Evolutionary conservation across 805 yeast species (phyloP).

Genomic region (Wickerhamomyces sydowiorum): DNA sequence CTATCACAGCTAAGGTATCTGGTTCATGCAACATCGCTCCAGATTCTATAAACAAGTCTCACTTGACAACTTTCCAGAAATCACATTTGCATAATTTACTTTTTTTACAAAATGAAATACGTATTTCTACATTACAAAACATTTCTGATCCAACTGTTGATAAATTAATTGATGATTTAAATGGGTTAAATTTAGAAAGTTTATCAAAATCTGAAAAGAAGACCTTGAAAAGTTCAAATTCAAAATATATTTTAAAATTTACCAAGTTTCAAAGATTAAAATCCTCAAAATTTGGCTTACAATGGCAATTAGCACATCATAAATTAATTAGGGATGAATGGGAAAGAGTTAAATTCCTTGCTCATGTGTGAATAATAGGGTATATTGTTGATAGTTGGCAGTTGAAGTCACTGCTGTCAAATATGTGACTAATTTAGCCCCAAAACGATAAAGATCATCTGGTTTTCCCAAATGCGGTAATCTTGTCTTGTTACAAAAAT

Average conservation of each 20-base stretch:
- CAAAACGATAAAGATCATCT: background rate
- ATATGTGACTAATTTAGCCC: background rate
- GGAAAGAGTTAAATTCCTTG: constrained; percentile 6
- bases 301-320: constrained; percentile 4
- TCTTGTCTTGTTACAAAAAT: background rate
- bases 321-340: constrained; percentile 3
- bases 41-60: no score
- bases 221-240: background rate
- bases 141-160: background rate
- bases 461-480: background rate
- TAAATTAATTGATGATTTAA: background rate
- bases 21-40: no score
- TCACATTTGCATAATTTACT: background rate
- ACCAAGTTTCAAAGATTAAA: background rate
- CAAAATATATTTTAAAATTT: background rate
- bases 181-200: background rate
- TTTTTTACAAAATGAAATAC: background rate
- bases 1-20: background rate
- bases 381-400: no score
- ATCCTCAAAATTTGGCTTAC: constrained; percentile 7
- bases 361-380: background rate
- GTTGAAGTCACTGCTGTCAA: background rate
- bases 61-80: background rate
- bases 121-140: background rate
- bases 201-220: background rate